Percentiles rank a stretch among this genome's conserved stretches.
These are phyloP conservation scores for Ustilago nuda DNA, from an alignment of 1,284 basidiomycete species.

Conservation along the genomic window DNA sequence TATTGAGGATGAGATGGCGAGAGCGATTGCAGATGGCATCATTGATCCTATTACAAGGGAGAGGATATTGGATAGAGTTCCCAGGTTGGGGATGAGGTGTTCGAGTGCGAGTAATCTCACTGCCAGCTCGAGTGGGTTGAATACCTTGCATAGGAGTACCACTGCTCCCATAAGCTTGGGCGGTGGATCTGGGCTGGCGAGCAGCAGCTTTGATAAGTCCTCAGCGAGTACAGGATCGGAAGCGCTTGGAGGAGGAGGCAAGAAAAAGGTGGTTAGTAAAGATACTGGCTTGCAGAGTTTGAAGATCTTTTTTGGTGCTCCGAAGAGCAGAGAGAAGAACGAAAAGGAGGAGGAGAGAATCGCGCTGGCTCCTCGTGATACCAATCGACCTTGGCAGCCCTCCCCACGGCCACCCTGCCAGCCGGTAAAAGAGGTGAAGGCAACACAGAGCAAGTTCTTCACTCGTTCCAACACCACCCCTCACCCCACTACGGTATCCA, in stretches of 20 bases:
- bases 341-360: conserved; percentile 7
- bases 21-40: conserved; percentile 80
- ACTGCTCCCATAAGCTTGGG: conserved; percentile 19
- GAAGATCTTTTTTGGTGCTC: conserved; percentile 34
- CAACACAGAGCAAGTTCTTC: conserved; percentile 43
- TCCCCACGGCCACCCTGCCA: too few species aligned
- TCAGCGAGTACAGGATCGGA: conserved; percentile 1
- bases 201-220: conserved; percentile 25
- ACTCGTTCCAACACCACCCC: conserved; percentile 1
- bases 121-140: neutral
- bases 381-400: conserved; percentile 14
- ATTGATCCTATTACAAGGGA: conserved; percentile 80
- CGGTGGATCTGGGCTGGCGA: neutral
- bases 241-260: conserved; percentile 1
- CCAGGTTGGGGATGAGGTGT: conserved; percentile 21
- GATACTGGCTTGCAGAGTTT: conserved; percentile 47
- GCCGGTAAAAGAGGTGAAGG: neutral
- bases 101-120: conserved; percentile 22
- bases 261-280: conserved; percentile 39
- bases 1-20: conserved; percentile 66
- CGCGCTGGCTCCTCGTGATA: conserved; percentile 26
- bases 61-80: conserved; percentile 72
- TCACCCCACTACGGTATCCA: neutral
- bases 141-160: conserved; percentile 23
- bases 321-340: neutral